These are phyloP conservation scores for Trichoderma semiorbis DNA, from an alignment of 2,329 filamentous ascomycete species.

Conservation along the genomic window DNA sequence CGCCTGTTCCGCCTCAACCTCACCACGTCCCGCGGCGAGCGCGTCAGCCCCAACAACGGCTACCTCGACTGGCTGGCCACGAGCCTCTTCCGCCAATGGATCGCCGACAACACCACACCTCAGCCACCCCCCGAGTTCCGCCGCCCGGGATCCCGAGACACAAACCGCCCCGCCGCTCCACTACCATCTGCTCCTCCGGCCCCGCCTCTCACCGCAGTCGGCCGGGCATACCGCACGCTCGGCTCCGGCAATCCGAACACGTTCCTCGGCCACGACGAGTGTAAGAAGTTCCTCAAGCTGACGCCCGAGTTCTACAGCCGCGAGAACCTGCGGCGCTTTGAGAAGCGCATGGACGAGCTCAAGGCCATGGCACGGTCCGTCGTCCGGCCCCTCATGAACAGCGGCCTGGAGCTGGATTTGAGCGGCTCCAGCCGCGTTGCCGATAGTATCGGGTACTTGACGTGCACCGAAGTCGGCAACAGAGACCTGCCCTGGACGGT, in stretches of 20 bases:
- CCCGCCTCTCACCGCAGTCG: slow-evolving; percentile 56
- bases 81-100: slow-evolving; percentile 85
- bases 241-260: slow-evolving; percentile 56
- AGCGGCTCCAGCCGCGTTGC: slow-evolving; percentile 38
- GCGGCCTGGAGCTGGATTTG: slow-evolving; percentile 77
- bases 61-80: slow-evolving; percentile 90
- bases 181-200: slow-evolving; percentile 36
- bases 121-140: slow-evolving; percentile 42
- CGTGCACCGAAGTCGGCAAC: slow-evolving; percentile 47
- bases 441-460: slow-evolving; percentile 47
- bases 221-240: slow-evolving; percentile 73
- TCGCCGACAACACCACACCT: slow-evolving; percentile 83
- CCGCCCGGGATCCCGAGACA: slow-evolving; percentile 28
- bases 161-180: slow-evolving; percentile 28
- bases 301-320: slow-evolving; percentile 78
- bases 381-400: slow-evolving; percentile 82
- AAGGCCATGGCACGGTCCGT: slow-evolving; percentile 79
- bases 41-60: slow-evolving; percentile 72
- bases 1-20: slow-evolving; percentile 79
- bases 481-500: slow-evolving; percentile 50
- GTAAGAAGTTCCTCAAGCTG: slow-evolving; percentile 84
- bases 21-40: slow-evolving; percentile 74
- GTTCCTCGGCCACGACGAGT: slow-evolving; percentile 81
- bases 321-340: slow-evolving; percentile 82
- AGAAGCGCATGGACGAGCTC: slow-evolving; percentile 82